These are phyloP conservation scores for Torulaspora gathmanii DNA, from an alignment of 805 yeast species.

Conservation along the genomic window DNA sequence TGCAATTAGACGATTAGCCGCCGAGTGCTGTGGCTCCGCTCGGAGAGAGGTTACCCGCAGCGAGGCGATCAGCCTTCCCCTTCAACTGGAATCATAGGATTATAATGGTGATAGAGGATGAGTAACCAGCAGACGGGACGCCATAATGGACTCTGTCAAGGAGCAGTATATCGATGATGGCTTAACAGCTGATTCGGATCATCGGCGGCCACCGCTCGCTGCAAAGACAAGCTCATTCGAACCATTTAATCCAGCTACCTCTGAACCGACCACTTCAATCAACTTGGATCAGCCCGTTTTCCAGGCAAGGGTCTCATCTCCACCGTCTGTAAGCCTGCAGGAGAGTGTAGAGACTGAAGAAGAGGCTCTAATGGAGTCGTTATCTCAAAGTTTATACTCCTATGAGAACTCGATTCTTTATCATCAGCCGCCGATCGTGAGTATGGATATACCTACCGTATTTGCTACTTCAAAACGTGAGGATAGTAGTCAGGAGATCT, in stretches of 20 bases:
- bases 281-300: conserved; percentile 15
- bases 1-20: conserved; percentile 1
- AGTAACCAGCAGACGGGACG: too few species aligned
- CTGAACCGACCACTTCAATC: conserved; percentile 19
- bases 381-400: conserved; percentile 24
- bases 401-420: conserved; percentile 13
- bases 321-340: background rate
- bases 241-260: conserved; percentile 1
- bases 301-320: conserved; percentile 4
- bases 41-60: conserved; percentile 1
- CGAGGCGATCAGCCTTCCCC: background rate
- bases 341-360: conserved; percentile 4
- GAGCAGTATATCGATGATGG: conserved; percentile 7
- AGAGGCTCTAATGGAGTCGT: conserved; percentile 11
- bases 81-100: background rate
- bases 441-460: conserved; percentile 31
- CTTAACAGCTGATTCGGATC: background rate
- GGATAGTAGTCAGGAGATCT: background rate
- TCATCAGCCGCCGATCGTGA: conserved; percentile 21
- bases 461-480: conserved; percentile 9
- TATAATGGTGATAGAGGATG: background rate
- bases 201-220: background rate
- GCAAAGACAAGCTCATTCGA: background rate
- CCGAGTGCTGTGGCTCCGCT: background rate
- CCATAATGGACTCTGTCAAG: conserved; percentile 4